Conservation (phyloP, 495 filamentous ascomycete species). For the Aspergillus taichungensis region DNA sequence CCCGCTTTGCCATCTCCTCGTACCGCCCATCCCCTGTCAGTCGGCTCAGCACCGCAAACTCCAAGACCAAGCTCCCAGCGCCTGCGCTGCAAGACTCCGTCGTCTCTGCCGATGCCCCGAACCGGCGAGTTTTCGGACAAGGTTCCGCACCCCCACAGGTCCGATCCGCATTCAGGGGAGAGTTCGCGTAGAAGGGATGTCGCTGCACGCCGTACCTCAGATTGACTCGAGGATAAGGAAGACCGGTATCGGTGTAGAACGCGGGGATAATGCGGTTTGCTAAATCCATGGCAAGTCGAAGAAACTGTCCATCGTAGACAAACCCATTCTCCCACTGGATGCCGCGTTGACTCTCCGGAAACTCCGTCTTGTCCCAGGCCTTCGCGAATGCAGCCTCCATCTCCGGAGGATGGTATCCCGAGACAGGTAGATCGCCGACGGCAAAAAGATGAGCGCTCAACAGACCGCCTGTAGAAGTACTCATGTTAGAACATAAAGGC, state of each 20-base stretch:
- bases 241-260: slow-evolving; percentile 79
- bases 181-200: slow-evolving; percentile 73
- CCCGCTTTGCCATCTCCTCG: slow-evolving; percentile 79
- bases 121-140: slow-evolving; percentile 24
- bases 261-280: slow-evolving; percentile 78
- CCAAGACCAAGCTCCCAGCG: slow-evolving; percentile 85
- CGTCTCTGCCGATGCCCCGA: slow-evolving; percentile 49
- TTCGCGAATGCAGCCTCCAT: slow-evolving; percentile 24
- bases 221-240: slow-evolving; percentile 94
- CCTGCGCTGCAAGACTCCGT: slow-evolving; percentile 96
- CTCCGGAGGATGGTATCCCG: slow-evolving; percentile 53
- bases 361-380: slow-evolving; percentile 30
- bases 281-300: slow-evolving; percentile 78
- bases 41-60: slow-evolving; percentile 84
- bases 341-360: slow-evolving; percentile 30
- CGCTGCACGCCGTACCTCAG: slow-evolving; percentile 67
- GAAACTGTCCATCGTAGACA: slow-evolving; percentile 81
- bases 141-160: slow-evolving; percentile 16
- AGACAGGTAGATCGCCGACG: slow-evolving; percentile 76
- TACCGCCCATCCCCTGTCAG: slow-evolving; percentile 80
- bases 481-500: too few species aligned
- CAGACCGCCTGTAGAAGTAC: slow-evolving; percentile 49
- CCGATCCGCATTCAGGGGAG: slow-evolving; percentile 50
- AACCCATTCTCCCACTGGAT: slow-evolving; percentile 70
- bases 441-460: slow-evolving; percentile 92